phyloP scores from a whole-genome alignment of 192 early-diverging fungal genomes.

The Coemansia sp. region DNA sequence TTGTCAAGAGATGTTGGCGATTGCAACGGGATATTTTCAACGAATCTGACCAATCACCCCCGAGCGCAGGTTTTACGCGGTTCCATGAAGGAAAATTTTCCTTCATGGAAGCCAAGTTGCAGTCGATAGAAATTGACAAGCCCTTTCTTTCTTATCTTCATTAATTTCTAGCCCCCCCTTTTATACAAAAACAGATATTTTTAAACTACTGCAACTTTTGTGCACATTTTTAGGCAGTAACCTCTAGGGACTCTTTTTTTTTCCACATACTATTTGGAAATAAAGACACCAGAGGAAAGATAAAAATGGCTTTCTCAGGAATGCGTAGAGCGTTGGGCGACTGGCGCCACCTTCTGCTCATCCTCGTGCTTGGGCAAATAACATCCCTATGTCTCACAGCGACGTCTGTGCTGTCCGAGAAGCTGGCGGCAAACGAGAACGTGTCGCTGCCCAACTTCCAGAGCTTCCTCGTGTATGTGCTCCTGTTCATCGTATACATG shows the following conservation, averaged over 20 bases:
- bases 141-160: background rate
- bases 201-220: constrained; percentile 56
- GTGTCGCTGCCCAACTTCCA: constrained; percentile 69
- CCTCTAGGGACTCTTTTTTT: background rate
- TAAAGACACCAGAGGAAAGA: constrained; percentile 19
- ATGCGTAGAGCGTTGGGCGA: constrained; percentile 6
- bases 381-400: constrained; percentile 75
- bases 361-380: constrained; percentile 62
- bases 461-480: constrained; percentile 66
- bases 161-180: constrained; percentile 1
- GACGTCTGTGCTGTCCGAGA: constrained; percentile 65
- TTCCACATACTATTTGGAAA: no score
- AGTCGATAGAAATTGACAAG: no score
- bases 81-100: background rate
- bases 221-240: constrained; percentile 52
- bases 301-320: constrained; percentile 41
- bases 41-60: background rate
- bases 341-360: constrained; percentile 54
- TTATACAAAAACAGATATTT: background rate
- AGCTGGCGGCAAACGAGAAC: constrained; percentile 58
- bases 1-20: no score
- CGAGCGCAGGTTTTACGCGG: background rate
- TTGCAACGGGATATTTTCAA: background rate
- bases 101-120: background rate
- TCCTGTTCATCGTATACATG: constrained; percentile 54